Conservation (phyloP, 1,284 basidiomycete genomes). For the Rhodotorula sp. region DNA sequence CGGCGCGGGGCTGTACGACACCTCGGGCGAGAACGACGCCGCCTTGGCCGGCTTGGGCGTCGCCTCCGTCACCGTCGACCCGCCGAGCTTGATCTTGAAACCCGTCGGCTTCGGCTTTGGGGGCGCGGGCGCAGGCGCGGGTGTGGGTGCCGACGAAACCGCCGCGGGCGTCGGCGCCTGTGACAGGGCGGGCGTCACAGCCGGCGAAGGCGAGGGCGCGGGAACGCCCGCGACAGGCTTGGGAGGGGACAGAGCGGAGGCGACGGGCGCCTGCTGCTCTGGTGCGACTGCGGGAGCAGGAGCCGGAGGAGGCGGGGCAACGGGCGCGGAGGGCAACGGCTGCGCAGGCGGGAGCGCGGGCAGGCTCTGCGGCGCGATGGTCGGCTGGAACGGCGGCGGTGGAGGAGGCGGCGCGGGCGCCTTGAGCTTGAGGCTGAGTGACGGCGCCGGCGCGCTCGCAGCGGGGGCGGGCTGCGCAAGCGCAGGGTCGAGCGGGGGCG, state of each 20-base stretch:
- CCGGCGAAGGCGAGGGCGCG: constrained; percentile 6
- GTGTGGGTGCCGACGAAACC: background rate
- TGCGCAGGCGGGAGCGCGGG: constrained; percentile 9
- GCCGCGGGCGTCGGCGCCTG: constrained; percentile 1
- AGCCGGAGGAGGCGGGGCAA: background rate
- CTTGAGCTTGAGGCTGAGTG: constrained; percentile 53
- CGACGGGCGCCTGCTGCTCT: background rate
- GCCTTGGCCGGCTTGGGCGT: constrained; percentile 7
- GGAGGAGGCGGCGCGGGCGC: constrained; percentile 14
- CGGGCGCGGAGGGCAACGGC: background rate
- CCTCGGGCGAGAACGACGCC: constrained; percentile 22
- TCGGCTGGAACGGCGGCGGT: constrained; percentile 5
- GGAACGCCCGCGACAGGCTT: background rate
- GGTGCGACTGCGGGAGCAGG: background rate
- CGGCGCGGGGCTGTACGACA: constrained; percentile 9
- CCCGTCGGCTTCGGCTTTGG: constrained; percentile 14
- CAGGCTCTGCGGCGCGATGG: background rate
- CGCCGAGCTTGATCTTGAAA: constrained; percentile 40
- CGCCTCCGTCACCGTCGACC: constrained; percentile 3
- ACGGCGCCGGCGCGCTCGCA: constrained; percentile 54
- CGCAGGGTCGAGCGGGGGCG: constrained; percentile 4
- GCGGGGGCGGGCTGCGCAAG: constrained; percentile 6
- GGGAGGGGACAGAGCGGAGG: background rate
- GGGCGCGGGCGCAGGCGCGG: background rate
- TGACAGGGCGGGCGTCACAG: constrained; percentile 8